These are phyloP conservation scores for Candida ortonii DNA, from an alignment of 805 yeast species.

Conservation along the genomic window DNA sequence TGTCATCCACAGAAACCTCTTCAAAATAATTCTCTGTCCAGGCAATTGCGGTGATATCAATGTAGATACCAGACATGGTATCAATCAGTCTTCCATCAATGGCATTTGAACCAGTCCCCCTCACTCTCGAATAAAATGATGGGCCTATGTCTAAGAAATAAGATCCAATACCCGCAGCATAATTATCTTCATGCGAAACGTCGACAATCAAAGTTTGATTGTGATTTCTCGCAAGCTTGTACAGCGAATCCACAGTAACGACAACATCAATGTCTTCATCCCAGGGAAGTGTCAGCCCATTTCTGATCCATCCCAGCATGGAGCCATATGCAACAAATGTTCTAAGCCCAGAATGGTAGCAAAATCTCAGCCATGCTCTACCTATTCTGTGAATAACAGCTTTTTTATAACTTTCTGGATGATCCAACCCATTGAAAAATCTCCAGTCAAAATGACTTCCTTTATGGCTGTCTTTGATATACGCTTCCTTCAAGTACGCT, in stretches of 20 bases:
- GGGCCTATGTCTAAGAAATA: conserved; percentile 48
- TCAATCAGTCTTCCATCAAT: conserved; percentile 70
- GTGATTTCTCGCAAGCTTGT: conserved; percentile 43
- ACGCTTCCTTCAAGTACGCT: conserved; percentile 41
- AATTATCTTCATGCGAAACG: conserved; percentile 21
- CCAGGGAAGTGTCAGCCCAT: conserved; percentile 63
- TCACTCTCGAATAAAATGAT: conserved; percentile 47
- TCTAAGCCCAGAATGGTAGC: conserved; percentile 42
- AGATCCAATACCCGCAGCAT: conserved; percentile 52
- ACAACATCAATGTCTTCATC: conserved; percentile 67
- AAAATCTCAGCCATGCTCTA: conserved; percentile 51
- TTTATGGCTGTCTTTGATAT: conserved; percentile 12
- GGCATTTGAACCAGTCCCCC: conserved; percentile 52
- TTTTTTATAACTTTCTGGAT: conserved; percentile 39
- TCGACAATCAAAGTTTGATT: conserved; percentile 51
- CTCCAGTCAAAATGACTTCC: conserved; percentile 53
- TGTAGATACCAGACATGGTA: conserved; percentile 58
- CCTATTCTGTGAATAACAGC: conserved; percentile 44
- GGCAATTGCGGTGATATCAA: conserved; percentile 64
- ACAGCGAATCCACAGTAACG: conserved; percentile 49
- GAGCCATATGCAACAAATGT: conserved; percentile 71
- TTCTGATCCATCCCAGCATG: conserved; percentile 61
- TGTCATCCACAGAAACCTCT: conserved; percentile 16
- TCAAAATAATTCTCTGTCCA: conserved; percentile 32
- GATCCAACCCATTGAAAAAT: conserved; percentile 47